Conservation (phyloP, 202 grass and related monocot species). For the Sporobolus alterniflorus region DNA sequence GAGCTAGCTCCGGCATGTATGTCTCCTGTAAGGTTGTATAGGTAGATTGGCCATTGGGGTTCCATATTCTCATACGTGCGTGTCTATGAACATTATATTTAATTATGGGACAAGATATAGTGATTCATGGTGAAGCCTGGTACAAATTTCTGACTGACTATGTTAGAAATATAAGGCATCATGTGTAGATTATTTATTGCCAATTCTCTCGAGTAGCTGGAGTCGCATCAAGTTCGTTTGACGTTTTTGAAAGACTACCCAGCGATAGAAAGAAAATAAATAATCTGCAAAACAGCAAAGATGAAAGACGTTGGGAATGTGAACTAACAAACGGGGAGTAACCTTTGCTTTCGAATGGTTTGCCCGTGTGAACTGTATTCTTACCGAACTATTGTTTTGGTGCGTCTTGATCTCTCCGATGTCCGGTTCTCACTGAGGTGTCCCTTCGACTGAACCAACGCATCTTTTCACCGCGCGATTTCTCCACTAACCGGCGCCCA, state of each 20-base stretch:
- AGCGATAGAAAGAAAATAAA: not conserved
- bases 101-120: constrained; percentile 9
- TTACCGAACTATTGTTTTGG: not conserved
- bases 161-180: not conserved
- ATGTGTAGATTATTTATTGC: not conserved
- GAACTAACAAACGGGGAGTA: not conserved
- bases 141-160: not conserved
- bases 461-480: not conserved
- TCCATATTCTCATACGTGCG: not conserved
- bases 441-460: constrained; percentile 7
- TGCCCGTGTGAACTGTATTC: not conserved
- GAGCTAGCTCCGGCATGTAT: constrained; percentile 31
- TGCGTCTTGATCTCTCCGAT: not conserved
- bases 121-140: constrained; percentile 1
- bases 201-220: not conserved
- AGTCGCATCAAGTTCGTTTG: not conserved
- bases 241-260: not conserved
- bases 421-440: not conserved
- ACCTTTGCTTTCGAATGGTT: not conserved
- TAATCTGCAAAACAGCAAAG: not conserved
- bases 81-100: constrained; percentile 13
- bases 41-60: constrained; percentile 26
- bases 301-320: not conserved
- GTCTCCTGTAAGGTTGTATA: constrained; percentile 30
- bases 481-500: not conserved